Evolutionary conservation across 345 rosid species (phyloP), one percentile per base, ranked within the genome.

Genomic region (Hibiscus trionum): DNA sequence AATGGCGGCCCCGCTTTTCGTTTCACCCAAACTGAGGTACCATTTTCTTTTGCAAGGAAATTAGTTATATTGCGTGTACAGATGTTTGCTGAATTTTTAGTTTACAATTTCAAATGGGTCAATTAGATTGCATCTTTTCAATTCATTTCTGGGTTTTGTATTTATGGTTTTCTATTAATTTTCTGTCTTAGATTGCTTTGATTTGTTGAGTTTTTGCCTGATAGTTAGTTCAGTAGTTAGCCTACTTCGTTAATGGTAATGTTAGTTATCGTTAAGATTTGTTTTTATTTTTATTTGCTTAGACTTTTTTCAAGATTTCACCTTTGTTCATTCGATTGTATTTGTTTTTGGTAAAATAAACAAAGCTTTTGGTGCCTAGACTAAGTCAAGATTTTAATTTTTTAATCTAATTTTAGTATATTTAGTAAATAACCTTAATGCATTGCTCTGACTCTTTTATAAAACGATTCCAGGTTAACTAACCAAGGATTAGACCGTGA

Each of bases 1-100:
- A 88, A 89, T 77, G 99, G 99, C 33, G 92, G 89, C 74, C 99
- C 99, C 31, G 92, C 99, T 76, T 95, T 95, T 60, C 97, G 99
- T 77, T 95, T 92, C 82, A 81, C 78, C 77, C 62, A 78, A 37
- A 12, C 80, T 19, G 97, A 95, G 99, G 99, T 93, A 75, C 74
- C 27, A 1, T 52, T 93, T 69, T 53, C 58, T 66, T 50, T 31
- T 31, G 4, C 2, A n/a, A 7, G 8, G 26, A 56, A 56, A 35
- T 11, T 33, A 57, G 7, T 27, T 61, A 24, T 53, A 52, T 63
- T 64, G 5, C 7, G 1, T 50, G 1, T 26, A 12, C 7, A 5
- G 10, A 27, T 60, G 3, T 11, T 31, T 14, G 44, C 57, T 4
- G 7, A 7, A 10, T 24, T 57, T 57, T 57, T 39, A 15, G 59